Conservation (phyloP, 768 basidiomycete genomes). For the Phaffia tasmanica region DNA sequence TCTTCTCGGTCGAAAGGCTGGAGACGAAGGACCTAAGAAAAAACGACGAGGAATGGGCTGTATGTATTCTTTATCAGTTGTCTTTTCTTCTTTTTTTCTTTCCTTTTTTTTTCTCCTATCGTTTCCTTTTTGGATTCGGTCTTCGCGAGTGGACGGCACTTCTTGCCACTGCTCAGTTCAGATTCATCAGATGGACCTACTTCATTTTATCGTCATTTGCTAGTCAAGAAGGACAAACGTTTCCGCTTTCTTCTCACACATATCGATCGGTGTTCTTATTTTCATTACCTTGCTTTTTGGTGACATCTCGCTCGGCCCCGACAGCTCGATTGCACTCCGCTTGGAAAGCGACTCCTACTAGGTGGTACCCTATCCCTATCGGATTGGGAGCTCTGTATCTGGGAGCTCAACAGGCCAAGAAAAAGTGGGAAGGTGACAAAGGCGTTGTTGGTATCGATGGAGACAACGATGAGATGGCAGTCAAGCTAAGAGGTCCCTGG, state of each 20-base stretch:
- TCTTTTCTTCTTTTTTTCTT: neutral
- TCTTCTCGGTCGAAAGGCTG: neutral
- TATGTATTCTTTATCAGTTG: neutral
- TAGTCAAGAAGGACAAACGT: neutral
- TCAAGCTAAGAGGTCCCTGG: slow-evolving; percentile 81
- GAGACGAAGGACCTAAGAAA: slow-evolving; percentile 7
- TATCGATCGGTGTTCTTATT: neutral
- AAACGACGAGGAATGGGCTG: slow-evolving; percentile 22
- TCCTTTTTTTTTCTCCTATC: neutral
- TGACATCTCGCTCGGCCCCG: neutral
- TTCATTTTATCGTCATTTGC: neutral
- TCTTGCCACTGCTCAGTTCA: neutral
- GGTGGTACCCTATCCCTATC: slow-evolving; percentile 21
- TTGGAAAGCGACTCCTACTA: slow-evolving; percentile 9
- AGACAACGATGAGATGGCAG: slow-evolving; percentile 44
- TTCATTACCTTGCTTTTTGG: neutral
- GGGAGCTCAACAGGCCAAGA: slow-evolving; percentile 9
- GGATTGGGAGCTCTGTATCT: slow-evolving; percentile 17
- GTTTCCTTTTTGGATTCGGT: neutral
- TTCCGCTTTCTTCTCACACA: neutral
- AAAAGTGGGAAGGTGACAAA: slow-evolving; percentile 34
- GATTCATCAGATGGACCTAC: neutral
- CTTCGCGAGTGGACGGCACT: neutral
- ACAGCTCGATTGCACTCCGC: slow-evolving; percentile 22
- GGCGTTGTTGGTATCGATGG: slow-evolving; percentile 22